phyloP scores from a whole-genome alignment of 2,329 filamentous ascomycete genomes.

The Cadophora gregata region DNA sequence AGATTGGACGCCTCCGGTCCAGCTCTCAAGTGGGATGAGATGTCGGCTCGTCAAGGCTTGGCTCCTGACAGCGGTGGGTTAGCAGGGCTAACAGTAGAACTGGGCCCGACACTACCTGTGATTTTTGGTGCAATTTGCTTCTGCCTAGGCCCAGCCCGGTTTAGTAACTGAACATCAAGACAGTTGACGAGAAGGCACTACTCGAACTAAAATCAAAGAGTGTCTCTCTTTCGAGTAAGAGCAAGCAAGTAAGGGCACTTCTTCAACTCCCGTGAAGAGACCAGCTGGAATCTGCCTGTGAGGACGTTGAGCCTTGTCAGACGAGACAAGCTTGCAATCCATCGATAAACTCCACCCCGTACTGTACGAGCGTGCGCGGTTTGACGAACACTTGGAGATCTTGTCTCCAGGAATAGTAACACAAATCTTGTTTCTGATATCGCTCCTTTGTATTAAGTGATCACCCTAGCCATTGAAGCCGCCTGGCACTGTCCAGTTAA shows the following conservation, averaged over 20 bases:
- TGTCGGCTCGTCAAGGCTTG: slow-evolving; percentile 24
- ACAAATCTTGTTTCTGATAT: slow-evolving; percentile 20
- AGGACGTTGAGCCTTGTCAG: slow-evolving; percentile 6
- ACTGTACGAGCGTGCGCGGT: not conserved
- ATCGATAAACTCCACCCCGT: not conserved
- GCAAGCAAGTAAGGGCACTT: not conserved
- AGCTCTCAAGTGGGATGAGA: slow-evolving; percentile 9
- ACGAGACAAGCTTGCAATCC: slow-evolving; percentile 10
- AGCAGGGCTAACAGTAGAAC: not conserved
- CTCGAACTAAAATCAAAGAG: not conserved
- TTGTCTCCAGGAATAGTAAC: slow-evolving; percentile 12
- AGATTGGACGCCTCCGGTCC: slow-evolving; percentile 23
- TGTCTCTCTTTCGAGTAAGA: not conserved
- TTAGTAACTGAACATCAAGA: not conserved
- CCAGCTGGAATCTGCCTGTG: slow-evolving; percentile 11
- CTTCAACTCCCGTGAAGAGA: not conserved
- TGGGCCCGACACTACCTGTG: not conserved
- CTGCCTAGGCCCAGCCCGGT: not conserved
- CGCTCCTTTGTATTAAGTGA: slow-evolving; percentile 10
- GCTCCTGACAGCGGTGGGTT: slow-evolving; percentile 25
- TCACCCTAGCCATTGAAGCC: slow-evolving; percentile 11
- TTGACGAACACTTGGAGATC: slow-evolving; percentile 12
- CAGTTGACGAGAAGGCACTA: not conserved
- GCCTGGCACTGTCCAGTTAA: slow-evolving; percentile 14
- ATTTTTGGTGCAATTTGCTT: not conserved